phyloP scores from a whole-genome alignment of 768 basidiomycete species.

The Leucocoprinus leucothites region DNA sequence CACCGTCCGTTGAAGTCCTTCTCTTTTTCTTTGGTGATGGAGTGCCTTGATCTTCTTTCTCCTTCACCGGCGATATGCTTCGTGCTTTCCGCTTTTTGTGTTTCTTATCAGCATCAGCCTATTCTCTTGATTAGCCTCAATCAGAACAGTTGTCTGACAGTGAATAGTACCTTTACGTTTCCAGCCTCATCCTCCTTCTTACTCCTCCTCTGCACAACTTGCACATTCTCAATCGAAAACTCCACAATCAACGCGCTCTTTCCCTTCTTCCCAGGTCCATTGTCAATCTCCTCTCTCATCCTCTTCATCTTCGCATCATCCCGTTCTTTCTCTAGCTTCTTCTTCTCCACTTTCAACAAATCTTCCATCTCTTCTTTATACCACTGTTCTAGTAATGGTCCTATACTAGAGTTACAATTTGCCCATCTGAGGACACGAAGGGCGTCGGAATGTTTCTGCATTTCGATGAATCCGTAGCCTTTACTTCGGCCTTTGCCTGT shows the following conservation, averaged over 20 bases:
- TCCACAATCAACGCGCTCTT: conserved; percentile 76
- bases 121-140: background rate
- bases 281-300: conserved; percentile 49
- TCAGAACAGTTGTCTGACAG: background rate
- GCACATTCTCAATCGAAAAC: conserved; percentile 93
- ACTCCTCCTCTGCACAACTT: conserved; percentile 78
- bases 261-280: conserved; percentile 36
- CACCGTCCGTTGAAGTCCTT: conserved; percentile 24
- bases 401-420: conserved; percentile 79
- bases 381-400: conserved; percentile 71
- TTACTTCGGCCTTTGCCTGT: conserved; percentile 86
- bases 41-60: background rate
- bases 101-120: background rate
- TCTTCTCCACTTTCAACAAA: conserved; percentile 54
- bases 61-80: background rate
- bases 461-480: conserved; percentile 95
- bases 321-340: conserved; percentile 55
- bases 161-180: background rate
- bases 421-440: conserved; percentile 90
- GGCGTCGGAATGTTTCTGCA: conserved; percentile 85
- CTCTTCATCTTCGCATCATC: conserved; percentile 56
- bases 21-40: conserved; percentile 6
- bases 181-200: conserved; percentile 22
- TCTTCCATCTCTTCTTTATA: conserved; percentile 77
- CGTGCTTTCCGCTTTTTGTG: background rate